Conservation (phyloP, 495 filamentous ascomycete species). For the Barbatosphaeria neglecta region DNA sequence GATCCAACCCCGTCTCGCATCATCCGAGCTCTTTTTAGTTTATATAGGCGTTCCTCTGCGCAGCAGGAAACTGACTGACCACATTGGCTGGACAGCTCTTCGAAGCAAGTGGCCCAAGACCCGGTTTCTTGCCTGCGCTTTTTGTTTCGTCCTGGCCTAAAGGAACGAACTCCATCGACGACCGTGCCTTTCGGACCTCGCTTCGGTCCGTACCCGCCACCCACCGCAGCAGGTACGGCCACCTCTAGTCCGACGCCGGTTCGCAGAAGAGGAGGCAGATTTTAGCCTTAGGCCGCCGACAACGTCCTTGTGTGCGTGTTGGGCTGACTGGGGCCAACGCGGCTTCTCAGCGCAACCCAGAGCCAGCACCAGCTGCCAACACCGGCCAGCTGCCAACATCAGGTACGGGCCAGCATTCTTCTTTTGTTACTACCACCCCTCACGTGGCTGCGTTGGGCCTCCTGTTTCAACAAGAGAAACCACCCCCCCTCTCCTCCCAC, state of each 20-base stretch:
- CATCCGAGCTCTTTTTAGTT: slow-evolving; percentile 20
- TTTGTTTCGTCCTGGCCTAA: too few relatives aligned
- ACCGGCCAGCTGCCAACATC: too few relatives aligned
- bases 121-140: background rate
- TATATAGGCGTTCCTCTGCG: slow-evolving; percentile 17
- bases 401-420: too few relatives aligned
- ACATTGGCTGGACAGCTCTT: slow-evolving; percentile 33
- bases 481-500: slow-evolving; percentile 15
- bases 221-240: background rate
- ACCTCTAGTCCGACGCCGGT: background rate
- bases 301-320: too few relatives aligned
- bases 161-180: too few relatives aligned
- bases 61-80: slow-evolving; percentile 34
- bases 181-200: too few relatives aligned
- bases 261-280: too few relatives aligned
- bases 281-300: too few relatives aligned
- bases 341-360: too few relatives aligned
- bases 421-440: background rate
- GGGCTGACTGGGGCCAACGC: too few relatives aligned
- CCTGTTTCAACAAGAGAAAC: slow-evolving; percentile 9
- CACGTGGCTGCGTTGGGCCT: background rate
- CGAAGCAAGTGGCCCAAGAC: slow-evolving; percentile 3
- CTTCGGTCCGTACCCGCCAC: background rate
- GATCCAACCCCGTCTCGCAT: slow-evolving; percentile 19
- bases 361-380: too few relatives aligned